Evolutionary conservation across 441 rosid species (phyloP).

Genomic region (Erodium moschatum): DNA sequence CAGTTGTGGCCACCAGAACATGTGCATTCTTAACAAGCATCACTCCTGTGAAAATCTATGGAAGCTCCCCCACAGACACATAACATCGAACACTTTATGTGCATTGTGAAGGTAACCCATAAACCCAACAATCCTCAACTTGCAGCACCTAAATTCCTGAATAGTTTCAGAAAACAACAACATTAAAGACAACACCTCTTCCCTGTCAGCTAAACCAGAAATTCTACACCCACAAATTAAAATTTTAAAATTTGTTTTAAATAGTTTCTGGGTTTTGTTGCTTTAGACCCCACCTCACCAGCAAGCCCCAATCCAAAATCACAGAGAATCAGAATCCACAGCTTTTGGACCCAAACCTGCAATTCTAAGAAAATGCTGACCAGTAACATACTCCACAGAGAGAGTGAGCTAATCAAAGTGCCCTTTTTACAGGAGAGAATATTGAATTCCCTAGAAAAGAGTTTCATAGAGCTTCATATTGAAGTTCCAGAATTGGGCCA

Average conservation of each 20-base stretch:
- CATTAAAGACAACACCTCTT: background rate
- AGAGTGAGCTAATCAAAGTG: background rate
- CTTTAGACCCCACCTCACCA: constrained; percentile 14
- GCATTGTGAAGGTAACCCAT: background rate
- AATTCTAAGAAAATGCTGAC: constrained; percentile 17
- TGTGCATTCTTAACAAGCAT: constrained; percentile 32
- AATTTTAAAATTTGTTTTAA: too few relatives aligned
- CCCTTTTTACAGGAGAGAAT: constrained; percentile 7
- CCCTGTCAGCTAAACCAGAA: background rate
- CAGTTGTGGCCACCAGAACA: constrained; percentile 40
- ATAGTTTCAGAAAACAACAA: background rate
- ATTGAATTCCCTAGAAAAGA: too few relatives aligned
- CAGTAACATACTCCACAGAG: constrained; percentile 11
- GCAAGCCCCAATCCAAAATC: constrained; percentile 8
- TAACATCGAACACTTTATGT: constrained; percentile 19
- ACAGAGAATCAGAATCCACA: constrained; percentile 22
- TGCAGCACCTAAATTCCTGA: background rate
- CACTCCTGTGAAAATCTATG: constrained; percentile 19
- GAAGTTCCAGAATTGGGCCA: background rate
- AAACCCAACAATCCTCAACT: background rate
- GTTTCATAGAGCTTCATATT: too few relatives aligned
- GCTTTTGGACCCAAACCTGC: constrained; percentile 15
- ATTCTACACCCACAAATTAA: constrained; percentile 13
- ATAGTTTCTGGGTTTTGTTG: constrained; percentile 13
- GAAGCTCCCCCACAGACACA: constrained; percentile 17